Base-by-base conservation (phyloP, 208 protist genomes). In the Wallacemonas sp. region DNA sequence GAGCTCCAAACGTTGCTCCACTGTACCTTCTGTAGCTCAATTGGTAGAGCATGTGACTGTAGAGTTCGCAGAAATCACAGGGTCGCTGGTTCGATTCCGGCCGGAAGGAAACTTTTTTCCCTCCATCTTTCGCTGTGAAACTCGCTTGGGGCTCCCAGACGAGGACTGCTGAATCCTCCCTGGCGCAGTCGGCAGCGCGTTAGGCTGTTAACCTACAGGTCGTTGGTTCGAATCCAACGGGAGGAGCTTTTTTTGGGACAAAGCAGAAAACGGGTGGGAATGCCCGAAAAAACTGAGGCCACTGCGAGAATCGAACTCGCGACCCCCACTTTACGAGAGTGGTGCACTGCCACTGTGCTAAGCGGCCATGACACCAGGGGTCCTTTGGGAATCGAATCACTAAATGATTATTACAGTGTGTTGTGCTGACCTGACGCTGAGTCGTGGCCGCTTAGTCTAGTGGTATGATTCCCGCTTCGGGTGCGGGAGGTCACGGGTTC, bases 171-270 rank as follows among this genome's bases (percentile, higher is more conserved):
- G 66, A 71, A 58, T 95, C 90, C 90, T 95, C 87, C 90, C 79
- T 95, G 90, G 87, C 90, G 90, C 90, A 95, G 87, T 95, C 90
- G 90, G 90, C 87, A 95, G 90, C 90, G 90, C 87, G 90, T 95
- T 95, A 95, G 90, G 90, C 90, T 95, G 90, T 95, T 95, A 95
- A 95, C 90, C 90, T 95, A 95, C 90, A 95, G 89, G 89, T 94
- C 89, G 89, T 94, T 94, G 89, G 89, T 94, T 94, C 89, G 89
- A 94, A 94, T 92, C 89, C 89, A 94, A 94, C 89, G 81, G 89
- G 89, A 94, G 89, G 89, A 94, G 89, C 39, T 84, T 94, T 94
- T 92, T 80, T 37, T n/a, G n/a, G n/a, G n/a, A n/a, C n/a, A n/a
- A n/a, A n/a, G n/a, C n/a, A n/a, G n/a, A n/a, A n/a, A n/a, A n/a